Conservation (phyloP, 352 stramenopile genomes). For the Pilasporangium apinafurcum region DNA sequence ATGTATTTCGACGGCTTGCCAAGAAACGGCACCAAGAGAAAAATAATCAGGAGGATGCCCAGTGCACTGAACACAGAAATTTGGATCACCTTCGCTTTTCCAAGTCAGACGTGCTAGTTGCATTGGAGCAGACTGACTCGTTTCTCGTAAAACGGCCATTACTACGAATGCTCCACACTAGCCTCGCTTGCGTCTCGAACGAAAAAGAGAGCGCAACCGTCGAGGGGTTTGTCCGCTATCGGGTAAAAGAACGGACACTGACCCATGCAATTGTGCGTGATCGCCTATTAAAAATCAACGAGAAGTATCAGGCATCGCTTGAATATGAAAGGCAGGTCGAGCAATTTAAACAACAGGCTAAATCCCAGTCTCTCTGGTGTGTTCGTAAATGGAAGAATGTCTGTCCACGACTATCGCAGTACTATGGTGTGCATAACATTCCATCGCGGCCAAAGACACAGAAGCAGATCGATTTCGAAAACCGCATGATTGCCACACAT, state of each 20-base stretch:
- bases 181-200: conserved; percentile 44
- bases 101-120: conserved; percentile 49
- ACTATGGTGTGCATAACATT: conserved; percentile 48
- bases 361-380: conserved; percentile 48
- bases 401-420: conserved; percentile 28
- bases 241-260: conserved; percentile 39
- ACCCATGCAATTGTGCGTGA: conserved; percentile 16
- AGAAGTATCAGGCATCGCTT: conserved; percentile 13
- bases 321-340: conserved; percentile 35
- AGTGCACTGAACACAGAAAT: conserved; percentile 3
- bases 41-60: no score
- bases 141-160: conserved; percentile 51
- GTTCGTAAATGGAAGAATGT: conserved; percentile 43
- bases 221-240: conserved; percentile 37
- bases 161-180: conserved; percentile 48
- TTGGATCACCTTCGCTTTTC: conserved; percentile 36
- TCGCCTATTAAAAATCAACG: conserved; percentile 25
- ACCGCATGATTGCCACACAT: conserved; percentile 10
- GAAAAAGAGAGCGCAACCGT: conserved; percentile 47
- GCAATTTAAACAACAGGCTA: conserved; percentile 31
- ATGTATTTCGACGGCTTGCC: conserved; percentile 35
- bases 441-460: conserved; percentile 29
- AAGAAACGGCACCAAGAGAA: conserved; percentile 8
- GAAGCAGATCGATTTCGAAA: conserved; percentile 32
- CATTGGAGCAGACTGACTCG: conserved; percentile 24